Percentiles rank a stretch among this genome's conserved stretches.
phyloP scores from a whole-genome alignment of 495 filamentous ascomycete species.

The Saxispiralis lemnorum region DNA sequence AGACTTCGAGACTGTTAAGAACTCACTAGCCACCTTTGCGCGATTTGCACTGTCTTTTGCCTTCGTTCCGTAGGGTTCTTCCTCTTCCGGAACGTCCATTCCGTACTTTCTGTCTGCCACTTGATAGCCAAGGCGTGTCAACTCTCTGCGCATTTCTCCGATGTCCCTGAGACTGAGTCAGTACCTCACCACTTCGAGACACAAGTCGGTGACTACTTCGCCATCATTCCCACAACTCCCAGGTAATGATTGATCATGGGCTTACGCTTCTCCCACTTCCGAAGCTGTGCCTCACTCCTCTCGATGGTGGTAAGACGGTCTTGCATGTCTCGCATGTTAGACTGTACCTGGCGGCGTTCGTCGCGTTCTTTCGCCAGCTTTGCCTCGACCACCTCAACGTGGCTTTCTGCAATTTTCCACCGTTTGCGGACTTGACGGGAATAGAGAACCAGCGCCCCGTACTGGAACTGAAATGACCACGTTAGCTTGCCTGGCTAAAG shows the following conservation, averaged over 20 bases:
- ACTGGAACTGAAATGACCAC: conserved; percentile 25
- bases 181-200: neutral
- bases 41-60: neutral
- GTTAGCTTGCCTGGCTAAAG: too few species aligned
- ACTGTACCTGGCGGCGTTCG: conserved; percentile 7
- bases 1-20: neutral
- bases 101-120: conserved; percentile 13
- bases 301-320: conserved; percentile 12
- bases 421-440: conserved; percentile 13
- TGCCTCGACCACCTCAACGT: neutral
- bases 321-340: conserved; percentile 23
- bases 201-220: conserved; percentile 13
- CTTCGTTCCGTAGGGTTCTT: too few species aligned
- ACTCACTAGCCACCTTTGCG: neutral
- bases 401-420: conserved; percentile 7
- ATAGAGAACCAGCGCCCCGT: conserved; percentile 19
- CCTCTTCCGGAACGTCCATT: neutral
- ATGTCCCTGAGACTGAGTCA: conserved; percentile 18
- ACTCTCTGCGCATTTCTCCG: conserved; percentile 14
- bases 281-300: conserved; percentile 12
- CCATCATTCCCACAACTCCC: conserved; percentile 13
- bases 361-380: conserved; percentile 5
- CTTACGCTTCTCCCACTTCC: conserved; percentile 17
- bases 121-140: conserved; percentile 17
- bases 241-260: conserved; percentile 21